A percentile compares a stretch with the other conserved stretches of the same genome.
Conservation (phyloP, 805 yeast genomes). For the Starmerella sp. region DNA sequence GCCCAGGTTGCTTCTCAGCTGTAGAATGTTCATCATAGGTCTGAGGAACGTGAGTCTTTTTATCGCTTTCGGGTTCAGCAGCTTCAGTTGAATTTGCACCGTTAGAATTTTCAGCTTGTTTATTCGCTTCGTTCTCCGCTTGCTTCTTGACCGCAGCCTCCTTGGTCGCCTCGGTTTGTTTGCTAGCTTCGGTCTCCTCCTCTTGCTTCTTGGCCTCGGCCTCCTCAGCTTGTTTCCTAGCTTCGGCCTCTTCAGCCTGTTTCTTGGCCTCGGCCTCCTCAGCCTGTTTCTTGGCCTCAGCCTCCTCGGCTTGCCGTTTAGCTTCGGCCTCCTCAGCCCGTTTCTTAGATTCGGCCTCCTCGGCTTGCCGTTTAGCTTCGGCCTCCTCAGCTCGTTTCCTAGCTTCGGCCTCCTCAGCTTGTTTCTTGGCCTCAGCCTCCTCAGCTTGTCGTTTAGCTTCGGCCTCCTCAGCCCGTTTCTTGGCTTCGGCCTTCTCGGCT, state of each 20-base stretch:
- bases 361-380: background rate
- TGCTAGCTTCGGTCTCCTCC: background rate
- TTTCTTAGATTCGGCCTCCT: background rate
- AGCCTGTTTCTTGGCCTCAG: background rate
- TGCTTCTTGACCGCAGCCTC: background rate
- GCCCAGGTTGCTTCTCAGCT: too few relatives aligned
- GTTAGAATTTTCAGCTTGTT: too few relatives aligned
- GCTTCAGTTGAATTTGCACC: background rate
- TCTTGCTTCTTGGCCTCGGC: constrained; percentile 3
- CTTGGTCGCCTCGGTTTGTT: too few relatives aligned
- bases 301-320: background rate
- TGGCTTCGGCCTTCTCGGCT: constrained; percentile 5
- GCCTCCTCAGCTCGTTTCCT: background rate
- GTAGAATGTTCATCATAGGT: too few relatives aligned
- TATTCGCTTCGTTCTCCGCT: too few relatives aligned
- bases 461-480: background rate
- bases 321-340: background rate
- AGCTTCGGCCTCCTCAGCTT: background rate
- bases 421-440: background rate
- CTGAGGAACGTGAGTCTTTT: background rate
- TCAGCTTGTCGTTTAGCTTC: background rate
- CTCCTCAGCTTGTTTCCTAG: constrained; percentile 13
- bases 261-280: background rate
- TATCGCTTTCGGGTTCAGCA: background rate
- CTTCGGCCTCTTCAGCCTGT: constrained; percentile 16